Conservation (phyloP, 2,329 filamentous ascomycete genomes). For the Fusarium sp. region DNA sequence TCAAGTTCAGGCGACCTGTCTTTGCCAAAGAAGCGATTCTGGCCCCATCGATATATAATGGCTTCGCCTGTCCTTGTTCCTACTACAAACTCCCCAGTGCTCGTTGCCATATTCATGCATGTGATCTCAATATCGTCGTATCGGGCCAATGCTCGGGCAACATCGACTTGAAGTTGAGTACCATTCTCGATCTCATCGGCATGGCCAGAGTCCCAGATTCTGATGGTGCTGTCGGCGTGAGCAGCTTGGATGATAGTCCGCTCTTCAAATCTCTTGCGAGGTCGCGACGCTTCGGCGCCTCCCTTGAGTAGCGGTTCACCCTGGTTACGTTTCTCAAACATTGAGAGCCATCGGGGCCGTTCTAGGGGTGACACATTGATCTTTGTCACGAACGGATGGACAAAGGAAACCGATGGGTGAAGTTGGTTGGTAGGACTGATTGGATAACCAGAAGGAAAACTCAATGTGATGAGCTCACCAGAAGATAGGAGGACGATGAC, state of each 20-base stretch:
- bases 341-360: constrained; percentile 87
- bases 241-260: constrained; percentile 89
- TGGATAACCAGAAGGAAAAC: constrained; percentile 91
- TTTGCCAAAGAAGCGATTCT: constrained; percentile 79
- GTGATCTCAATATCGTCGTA: constrained; percentile 83
- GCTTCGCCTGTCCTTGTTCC: constrained; percentile 89
- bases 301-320: constrained; percentile 85
- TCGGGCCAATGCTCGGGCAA: constrained; percentile 86
- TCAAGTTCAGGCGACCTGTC: constrained; percentile 67
- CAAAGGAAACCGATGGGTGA: constrained; percentile 87
- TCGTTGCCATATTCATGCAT: constrained; percentile 83
- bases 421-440: constrained; percentile 95
- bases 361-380: constrained; percentile 81
- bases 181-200: constrained; percentile 94
- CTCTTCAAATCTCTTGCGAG: constrained; percentile 83
- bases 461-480: constrained; percentile 90
- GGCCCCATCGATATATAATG: constrained; percentile 89
- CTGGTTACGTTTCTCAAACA: constrained; percentile 86
- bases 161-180: constrained; percentile 84
- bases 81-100: constrained; percentile 86
- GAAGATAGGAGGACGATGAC: constrained; percentile 84
- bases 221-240: constrained; percentile 91
- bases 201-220: constrained; percentile 93
- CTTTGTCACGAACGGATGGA: constrained; percentile 89
- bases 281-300: constrained; percentile 79